phyloP scores from a whole-genome alignment of 179 eudicot genomes.

The Actinidia chinensis region DNA sequence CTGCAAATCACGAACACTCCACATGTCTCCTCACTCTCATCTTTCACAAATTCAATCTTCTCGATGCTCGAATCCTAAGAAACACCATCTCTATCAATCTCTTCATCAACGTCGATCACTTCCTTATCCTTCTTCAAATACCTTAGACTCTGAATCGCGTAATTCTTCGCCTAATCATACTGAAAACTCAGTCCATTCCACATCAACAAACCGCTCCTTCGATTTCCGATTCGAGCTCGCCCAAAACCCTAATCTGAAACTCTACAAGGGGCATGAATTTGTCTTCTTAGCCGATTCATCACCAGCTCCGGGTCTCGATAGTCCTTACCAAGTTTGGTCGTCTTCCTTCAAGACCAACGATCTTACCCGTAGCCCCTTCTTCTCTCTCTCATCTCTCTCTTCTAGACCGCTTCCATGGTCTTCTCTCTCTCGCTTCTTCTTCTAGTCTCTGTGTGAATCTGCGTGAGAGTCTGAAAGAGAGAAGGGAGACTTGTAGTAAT shows the following conservation, averaged over 20 bases:
- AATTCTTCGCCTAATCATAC: conserved; percentile 14
- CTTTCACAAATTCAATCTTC: conserved; percentile 24
- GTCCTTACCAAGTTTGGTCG: too few species aligned
- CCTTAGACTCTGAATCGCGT: conserved; percentile 26
- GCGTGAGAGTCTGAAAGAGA: too few species aligned
- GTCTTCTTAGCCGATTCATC: conserved; percentile 38
- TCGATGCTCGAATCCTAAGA: conserved; percentile 47
- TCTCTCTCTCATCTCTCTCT: too few species aligned
- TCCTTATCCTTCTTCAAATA: conserved; percentile 32
- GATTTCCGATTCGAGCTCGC: conserved; percentile 25
- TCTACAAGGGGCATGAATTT: conserved; percentile 71
- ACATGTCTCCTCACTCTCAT: conserved; percentile 31
- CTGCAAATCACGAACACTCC: too few species aligned
- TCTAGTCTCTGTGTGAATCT: too few species aligned
- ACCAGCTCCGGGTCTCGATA: conserved; percentile 48
- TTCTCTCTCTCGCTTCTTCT: too few species aligned
- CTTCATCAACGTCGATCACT: conserved; percentile 39
- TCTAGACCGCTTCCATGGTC: too few species aligned
- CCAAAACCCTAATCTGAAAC: conserved; percentile 28
- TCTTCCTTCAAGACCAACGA: too few species aligned
- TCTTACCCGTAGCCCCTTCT: too few species aligned
- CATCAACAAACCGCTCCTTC: conserved; percentile 13
- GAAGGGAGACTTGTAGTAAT: too few species aligned
- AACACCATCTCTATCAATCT: conserved; percentile 21
- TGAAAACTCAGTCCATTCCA: conserved; percentile 32